Conservation (phyloP, 805 yeast genomes). For the Candida nonsorbophila region DNA sequence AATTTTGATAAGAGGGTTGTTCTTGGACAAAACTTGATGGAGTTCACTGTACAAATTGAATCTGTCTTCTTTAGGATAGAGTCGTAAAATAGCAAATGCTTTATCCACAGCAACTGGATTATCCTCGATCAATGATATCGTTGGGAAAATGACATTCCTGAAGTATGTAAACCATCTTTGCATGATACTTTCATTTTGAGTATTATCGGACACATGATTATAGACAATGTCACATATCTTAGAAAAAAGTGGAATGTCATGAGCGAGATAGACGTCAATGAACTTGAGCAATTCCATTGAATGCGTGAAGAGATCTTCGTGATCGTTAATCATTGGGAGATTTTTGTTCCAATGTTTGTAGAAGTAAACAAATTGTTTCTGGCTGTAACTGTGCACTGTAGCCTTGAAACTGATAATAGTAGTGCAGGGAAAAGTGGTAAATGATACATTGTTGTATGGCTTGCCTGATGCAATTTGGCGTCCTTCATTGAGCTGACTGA, state of each 20-base stretch:
- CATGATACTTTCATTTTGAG: conserved; percentile 8
- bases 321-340: conserved; percentile 29
- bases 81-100: conserved; percentile 48
- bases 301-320: conserved; percentile 42
- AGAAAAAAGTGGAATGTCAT: conserved; percentile 43
- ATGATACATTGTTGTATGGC: conserved; percentile 19
- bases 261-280: conserved; percentile 51
- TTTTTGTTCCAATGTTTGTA: conserved; percentile 44
- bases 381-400: conserved; percentile 14
- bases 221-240: conserved; percentile 59
- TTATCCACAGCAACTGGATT: conserved; percentile 59
- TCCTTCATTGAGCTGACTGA: conserved; percentile 15
- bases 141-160: conserved; percentile 64
- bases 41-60: conserved; percentile 81
- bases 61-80: conserved; percentile 57
- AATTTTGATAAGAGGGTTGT: conserved; percentile 48
- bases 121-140: conserved; percentile 46
- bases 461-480: conserved; percentile 18
- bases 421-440: conserved; percentile 16
- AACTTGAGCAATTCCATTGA: conserved; percentile 48
- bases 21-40: conserved; percentile 51
- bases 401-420: conserved; percentile 28
- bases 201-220: conserved; percentile 22
- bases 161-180: conserved; percentile 52
- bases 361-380: conserved; percentile 32